Base-by-base conservation (phyloP, 257 asterid species). In the Rehmannia glutinosa region DNA sequence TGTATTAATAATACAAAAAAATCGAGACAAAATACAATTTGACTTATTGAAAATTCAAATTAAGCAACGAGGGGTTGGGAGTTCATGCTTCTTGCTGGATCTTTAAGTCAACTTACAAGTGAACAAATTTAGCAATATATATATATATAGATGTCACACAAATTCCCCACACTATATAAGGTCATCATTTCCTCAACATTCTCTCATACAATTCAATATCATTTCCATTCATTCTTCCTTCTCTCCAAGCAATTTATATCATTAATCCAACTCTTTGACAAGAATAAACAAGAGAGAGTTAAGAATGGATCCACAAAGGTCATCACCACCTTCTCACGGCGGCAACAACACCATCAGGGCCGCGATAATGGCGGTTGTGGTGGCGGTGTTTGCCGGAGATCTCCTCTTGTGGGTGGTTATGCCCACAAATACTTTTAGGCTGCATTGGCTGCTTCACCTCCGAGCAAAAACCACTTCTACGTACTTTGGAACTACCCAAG, bases 401-500 rank as follows among this genome's bases (percentile, higher is more conserved):
- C 62, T 85, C 19, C 25, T 85, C 63, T 8, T 87, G 30, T 87
- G 86, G 86, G 71, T 83, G 28, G 78, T 89, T 86, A 20, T 46
- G 13, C 86, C 97, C 35, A 87, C 95, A 0, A 67, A 74, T 50
- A 2, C 53, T 1, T 85, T 71, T 32, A 58, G 30, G 32, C 66
- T 49, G 8, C 59, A 21, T 15, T 89, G 95, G 97, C 50, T 74
- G 62, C 77, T 61, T 0, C 25, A 74, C 17, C 65, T 89, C 24
- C 67, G 72, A 54, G 58, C 73, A 13, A 28, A 75, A 8, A 56
- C 85, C n/a, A 35, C 72, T 50, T 54, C 97, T 67, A 87, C 95
- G 21, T 89, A 62, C 76, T 89, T 85, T 43, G 97, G 95, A 64
- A 36, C 79, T 20, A 15, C 20, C 11, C 89, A 85, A 77, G 96